Evolutionary conservation across 345 rosid species (phyloP).

Genomic region (Erysimum cheiranthoides): DNA sequence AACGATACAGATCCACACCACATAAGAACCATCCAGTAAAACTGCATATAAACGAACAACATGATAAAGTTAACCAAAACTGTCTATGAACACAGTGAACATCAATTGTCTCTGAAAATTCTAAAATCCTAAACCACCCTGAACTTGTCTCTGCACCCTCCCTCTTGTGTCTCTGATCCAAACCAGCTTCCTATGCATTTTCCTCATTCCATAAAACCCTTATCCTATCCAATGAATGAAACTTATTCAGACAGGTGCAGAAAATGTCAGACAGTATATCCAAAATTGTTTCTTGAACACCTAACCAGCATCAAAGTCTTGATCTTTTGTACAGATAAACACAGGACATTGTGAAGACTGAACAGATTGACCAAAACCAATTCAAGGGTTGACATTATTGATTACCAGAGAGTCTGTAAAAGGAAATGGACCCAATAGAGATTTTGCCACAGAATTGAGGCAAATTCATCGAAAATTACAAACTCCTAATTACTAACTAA

Average conservation of each 20-base stretch:
- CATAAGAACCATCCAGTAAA: background rate
- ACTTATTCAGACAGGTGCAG: background rate
- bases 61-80: background rate
- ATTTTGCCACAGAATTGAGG: background rate
- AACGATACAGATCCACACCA: background rate
- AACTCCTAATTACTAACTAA: no score
- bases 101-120: background rate
- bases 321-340: background rate
- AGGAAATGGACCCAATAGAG: background rate
- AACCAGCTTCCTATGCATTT: constrained; percentile 46
- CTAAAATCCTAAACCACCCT: background rate
- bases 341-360: background rate
- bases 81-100: background rate
- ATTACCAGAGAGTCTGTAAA: background rate
- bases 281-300: background rate
- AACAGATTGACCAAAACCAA: background rate
- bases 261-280: background rate
- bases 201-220: constrained; percentile 39
- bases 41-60: background rate
- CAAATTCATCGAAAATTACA: no score
- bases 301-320: background rate
- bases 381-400: background rate
- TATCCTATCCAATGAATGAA: background rate
- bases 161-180: background rate
- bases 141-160: background rate